Conservation (phyloP, 176 grass and related monocot genomes). For the Triticum monococcum region DNA sequence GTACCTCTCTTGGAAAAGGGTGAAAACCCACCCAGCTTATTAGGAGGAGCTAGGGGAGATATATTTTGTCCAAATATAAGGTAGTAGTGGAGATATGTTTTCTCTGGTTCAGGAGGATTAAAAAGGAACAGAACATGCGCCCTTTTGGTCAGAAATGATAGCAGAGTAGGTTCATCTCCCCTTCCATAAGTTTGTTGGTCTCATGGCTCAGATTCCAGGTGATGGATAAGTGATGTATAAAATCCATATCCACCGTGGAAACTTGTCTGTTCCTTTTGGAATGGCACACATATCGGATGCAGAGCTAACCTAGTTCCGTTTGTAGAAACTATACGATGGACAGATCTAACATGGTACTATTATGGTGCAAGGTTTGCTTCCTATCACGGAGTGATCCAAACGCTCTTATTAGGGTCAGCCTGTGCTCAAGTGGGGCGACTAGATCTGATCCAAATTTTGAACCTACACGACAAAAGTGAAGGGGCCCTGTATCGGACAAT, state of each 20-base stretch:
- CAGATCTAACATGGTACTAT: conserved; percentile 16
- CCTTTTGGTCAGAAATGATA: neutral
- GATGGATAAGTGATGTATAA: conserved; percentile 14
- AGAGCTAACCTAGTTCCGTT: conserved; percentile 10
- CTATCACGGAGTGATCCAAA: neutral
- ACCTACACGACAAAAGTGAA: conserved; percentile 7
- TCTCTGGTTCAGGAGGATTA: neutral
- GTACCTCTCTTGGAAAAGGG: neutral
- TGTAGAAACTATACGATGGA: neutral
- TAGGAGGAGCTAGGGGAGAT: neutral
- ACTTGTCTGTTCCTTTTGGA: conserved; percentile 14
- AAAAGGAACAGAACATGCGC: conserved; percentile 1
- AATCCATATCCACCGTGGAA: conserved; percentile 9
- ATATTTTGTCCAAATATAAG: neutral
- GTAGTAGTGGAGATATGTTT: neutral
- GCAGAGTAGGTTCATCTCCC: conserved; percentile 22
- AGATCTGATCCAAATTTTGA: conserved; percentile 31
- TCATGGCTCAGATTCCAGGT: neutral
- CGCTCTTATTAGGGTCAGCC: neutral
- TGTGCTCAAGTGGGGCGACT: conserved; percentile 1
- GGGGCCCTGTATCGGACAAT: neutral
- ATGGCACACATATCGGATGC: conserved; percentile 20
- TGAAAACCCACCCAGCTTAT: neutral
- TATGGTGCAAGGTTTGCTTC: neutral
- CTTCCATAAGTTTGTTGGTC: neutral